These are phyloP conservation scores for Phytopythium chamaehyphon DNA, from an alignment of 352 stramenopile species.

Conservation along the genomic window DNA sequence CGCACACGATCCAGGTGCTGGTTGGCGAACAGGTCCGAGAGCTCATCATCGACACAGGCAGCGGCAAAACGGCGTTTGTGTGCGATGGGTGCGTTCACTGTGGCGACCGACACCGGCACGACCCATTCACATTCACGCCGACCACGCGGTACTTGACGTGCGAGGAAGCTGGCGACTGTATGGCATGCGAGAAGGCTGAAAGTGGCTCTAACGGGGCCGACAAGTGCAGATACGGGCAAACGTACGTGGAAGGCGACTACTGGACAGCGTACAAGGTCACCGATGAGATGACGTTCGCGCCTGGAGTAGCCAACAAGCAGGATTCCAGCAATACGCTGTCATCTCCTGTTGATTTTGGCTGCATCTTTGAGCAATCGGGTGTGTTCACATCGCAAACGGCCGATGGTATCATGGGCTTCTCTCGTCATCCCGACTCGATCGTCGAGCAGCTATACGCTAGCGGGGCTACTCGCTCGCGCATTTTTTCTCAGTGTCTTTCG, in stretches of 20 bases:
- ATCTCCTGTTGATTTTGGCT: constrained; percentile 89
- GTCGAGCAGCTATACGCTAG: constrained; percentile 88
- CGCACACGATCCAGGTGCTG: constrained; percentile 66
- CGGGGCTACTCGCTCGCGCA: constrained; percentile 73
- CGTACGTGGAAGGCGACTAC: constrained; percentile 92
- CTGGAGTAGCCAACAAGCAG: neutral
- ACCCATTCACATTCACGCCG: constrained; percentile 51
- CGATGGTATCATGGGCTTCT: constrained; percentile 98
- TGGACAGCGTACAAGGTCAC: constrained; percentile 89
- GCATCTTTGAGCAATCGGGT: constrained; percentile 88
- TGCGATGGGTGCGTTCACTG: constrained; percentile 89
- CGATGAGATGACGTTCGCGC: constrained; percentile 60
- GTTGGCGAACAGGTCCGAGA: constrained; percentile 60
- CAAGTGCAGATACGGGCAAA: constrained; percentile 89
- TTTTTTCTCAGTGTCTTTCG: constrained; percentile 94
- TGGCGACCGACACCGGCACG: constrained; percentile 82
- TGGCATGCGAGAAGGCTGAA: constrained; percentile 23
- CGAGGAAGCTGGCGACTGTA: constrained; percentile 20
- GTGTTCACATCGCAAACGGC: constrained; percentile 91
- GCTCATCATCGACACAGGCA: constrained; percentile 97
- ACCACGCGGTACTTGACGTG: constrained; percentile 50
- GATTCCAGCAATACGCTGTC: constrained; percentile 14
- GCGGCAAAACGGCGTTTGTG: constrained; percentile 94
- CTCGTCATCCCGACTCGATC: constrained; percentile 82
- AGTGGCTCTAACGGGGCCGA: constrained; percentile 31